A percentile compares a stretch with the other conserved stretches of the same genome.
phyloP scores from a whole-genome alignment of 1,284 basidiomycete genomes.

The Phylloporus sp. region DNA sequence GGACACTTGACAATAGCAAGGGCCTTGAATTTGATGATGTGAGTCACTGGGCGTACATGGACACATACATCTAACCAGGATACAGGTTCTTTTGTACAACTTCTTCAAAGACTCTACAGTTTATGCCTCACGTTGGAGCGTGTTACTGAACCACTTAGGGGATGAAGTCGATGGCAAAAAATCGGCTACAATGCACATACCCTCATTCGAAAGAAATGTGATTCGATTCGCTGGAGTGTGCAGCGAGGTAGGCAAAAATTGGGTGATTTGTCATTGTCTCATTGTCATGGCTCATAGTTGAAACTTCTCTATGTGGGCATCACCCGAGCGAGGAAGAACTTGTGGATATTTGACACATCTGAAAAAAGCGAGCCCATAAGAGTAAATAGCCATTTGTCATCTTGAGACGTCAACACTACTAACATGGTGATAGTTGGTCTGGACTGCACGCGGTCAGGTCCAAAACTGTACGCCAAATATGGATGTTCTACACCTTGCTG shows the following conservation, averaged over 20 bases:
- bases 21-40: slow-evolving; percentile 78
- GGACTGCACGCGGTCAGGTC: slow-evolving; percentile 48
- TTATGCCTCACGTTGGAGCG: slow-evolving; percentile 57
- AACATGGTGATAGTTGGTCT: slow-evolving; percentile 47
- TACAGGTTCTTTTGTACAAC: slow-evolving; percentile 69
- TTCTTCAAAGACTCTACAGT: slow-evolving; percentile 70
- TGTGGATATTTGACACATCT: slow-evolving; percentile 71
- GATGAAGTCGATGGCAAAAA: slow-evolving; percentile 17
- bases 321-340: slow-evolving; percentile 66
- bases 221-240: slow-evolving; percentile 61
- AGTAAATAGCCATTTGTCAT: slow-evolving; percentile 39
- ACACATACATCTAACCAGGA: too few species aligned
- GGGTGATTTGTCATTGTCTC: background rate
- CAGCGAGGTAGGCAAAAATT: slow-evolving; percentile 49
- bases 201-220: slow-evolving; percentile 51
- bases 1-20: slow-evolving; percentile 76
- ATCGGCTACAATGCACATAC: slow-evolving; percentile 37
- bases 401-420: background rate
- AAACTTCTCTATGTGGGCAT: slow-evolving; percentile 74
- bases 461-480: slow-evolving; percentile 47
- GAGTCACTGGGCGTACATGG: too few species aligned
- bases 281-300: slow-evolving; percentile 44
- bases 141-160: slow-evolving; percentile 53
- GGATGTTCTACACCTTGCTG: slow-evolving; percentile 52
- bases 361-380: slow-evolving; percentile 59